A percentile compares a stretch with the other conserved stretches of the same genome.
Evolutionary conservation across 345 rosid genomes (phyloP).

Genomic region (Dipteronia dyeriana): DNA sequence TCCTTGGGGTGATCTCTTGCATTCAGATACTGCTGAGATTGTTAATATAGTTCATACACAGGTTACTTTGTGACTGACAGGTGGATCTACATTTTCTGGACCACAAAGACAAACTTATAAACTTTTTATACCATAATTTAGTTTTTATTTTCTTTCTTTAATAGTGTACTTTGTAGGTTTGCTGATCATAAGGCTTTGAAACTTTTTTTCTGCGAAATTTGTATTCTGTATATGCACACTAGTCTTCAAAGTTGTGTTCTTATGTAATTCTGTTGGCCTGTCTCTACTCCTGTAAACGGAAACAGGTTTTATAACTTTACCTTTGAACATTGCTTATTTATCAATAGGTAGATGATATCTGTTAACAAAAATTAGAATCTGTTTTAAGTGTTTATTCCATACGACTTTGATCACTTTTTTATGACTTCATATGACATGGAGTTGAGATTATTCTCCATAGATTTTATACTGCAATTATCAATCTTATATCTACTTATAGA

Average conservation of each 20-base stretch:
- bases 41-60: not conserved
- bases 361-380: not conserved
- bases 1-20: not conserved
- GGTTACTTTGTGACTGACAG: not conserved
- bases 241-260: not conserved
- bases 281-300: not conserved
- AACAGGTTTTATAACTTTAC: not conserved
- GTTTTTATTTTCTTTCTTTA: not conserved
- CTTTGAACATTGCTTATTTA: not conserved
- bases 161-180: not conserved
- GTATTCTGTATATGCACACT: not conserved
- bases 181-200: not conserved
- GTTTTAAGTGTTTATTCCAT: not conserved
- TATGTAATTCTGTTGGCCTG: not conserved
- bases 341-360: slow-evolving; percentile 1
- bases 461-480: not conserved
- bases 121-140: not conserved
- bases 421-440: not conserved
- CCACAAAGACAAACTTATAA: not conserved
- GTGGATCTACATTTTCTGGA: not conserved
- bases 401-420: not conserved
- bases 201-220: not conserved
- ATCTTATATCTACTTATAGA: not conserved
- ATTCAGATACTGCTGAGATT: not conserved
- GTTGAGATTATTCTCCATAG: not conserved